These are phyloP conservation scores for Yamagishiella unicocca DNA, from an alignment of 139 green algal species.

Conservation along the genomic window DNA sequence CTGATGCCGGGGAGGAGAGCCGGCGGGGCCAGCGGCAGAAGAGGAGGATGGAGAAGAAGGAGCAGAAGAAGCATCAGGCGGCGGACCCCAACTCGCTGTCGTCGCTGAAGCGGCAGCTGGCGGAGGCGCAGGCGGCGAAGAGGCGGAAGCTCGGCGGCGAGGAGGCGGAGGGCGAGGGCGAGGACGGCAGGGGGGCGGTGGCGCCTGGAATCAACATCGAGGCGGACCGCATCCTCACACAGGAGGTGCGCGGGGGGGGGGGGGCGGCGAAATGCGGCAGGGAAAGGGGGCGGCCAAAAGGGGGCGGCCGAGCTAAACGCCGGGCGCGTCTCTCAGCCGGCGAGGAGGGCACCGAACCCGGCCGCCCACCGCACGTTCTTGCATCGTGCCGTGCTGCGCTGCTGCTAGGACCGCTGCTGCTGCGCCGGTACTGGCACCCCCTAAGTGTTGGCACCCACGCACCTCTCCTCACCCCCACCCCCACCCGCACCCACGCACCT, in stretches of 20 bases:
- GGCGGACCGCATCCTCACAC: slow-evolving; percentile 81
- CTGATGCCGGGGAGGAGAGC: neutral
- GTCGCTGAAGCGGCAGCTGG: slow-evolving; percentile 62
- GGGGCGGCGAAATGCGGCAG: neutral
- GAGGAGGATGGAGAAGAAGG: neutral
- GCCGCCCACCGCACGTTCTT: no score
- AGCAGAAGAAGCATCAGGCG: neutral
- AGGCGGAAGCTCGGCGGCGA: slow-evolving; percentile 3
- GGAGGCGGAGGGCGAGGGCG: slow-evolving; percentile 3
- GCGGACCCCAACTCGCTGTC: slow-evolving; percentile 32
- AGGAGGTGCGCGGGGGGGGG: slow-evolving; percentile 8
- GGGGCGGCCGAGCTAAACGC: neutral
- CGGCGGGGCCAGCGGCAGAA: slow-evolving; percentile 10
- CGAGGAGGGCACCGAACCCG: no score
- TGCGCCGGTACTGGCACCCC: no score
- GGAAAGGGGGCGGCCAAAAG: neutral
- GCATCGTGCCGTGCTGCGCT: no score
- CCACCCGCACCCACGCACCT: no score
- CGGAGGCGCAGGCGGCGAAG: slow-evolving; percentile 54
- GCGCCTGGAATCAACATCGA: slow-evolving; percentile 68
- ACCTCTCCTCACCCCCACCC: no score
- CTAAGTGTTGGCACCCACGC: no score
- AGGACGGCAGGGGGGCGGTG: neutral
- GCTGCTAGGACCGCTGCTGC: no score
- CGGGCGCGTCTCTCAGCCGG: no score